Percentiles rank a stretch among this genome's conserved stretches.
These are phyloP conservation scores for Epichloe uncinata DNA, from an alignment of 2,329 filamentous ascomycete species.

Conservation along the genomic window DNA sequence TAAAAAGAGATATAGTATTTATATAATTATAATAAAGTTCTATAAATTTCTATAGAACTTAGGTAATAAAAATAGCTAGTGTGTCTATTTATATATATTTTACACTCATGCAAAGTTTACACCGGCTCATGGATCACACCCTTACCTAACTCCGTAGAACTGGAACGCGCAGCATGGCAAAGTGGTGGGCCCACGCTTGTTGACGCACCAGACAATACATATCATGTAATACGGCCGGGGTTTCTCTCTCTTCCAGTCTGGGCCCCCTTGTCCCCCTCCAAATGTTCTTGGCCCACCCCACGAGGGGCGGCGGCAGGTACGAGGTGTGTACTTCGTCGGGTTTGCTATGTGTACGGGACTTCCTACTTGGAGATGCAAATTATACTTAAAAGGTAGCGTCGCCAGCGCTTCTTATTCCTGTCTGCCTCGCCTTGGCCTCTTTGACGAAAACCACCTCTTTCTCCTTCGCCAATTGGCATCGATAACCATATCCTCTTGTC, in stretches of 20 bases:
- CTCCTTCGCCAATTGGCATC: constrained; percentile 4
- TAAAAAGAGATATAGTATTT: too few relatives aligned
- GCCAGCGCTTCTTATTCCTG: not conserved
- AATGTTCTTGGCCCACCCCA: constrained; percentile 3
- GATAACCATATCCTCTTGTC: not conserved
- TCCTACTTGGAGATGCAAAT: not conserved
- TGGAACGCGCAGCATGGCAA: too few relatives aligned
- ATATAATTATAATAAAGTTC: too few relatives aligned
- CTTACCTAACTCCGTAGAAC: not conserved
- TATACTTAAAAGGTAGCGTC: constrained; percentile 8
- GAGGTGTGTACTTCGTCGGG: constrained; percentile 7
- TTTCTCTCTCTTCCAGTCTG: too few relatives aligned
- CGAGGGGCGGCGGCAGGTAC: constrained; percentile 9
- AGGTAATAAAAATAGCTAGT: too few relatives aligned
- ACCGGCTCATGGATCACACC: too few relatives aligned
- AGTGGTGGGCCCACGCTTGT: not conserved
- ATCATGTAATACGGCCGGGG: too few relatives aligned
- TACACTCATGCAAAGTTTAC: too few relatives aligned
- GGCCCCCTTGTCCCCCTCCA: constrained; percentile 1
- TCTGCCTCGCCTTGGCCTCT: not conserved
- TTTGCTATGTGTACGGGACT: constrained; percentile 2
- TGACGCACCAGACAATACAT: too few relatives aligned
- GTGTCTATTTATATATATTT: too few relatives aligned
- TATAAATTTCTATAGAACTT: too few relatives aligned
- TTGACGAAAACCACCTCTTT: not conserved